Base-by-base conservation (phyloP, 2,329 filamentous ascomycete genomes). In the Myotisia sp. region DNA sequence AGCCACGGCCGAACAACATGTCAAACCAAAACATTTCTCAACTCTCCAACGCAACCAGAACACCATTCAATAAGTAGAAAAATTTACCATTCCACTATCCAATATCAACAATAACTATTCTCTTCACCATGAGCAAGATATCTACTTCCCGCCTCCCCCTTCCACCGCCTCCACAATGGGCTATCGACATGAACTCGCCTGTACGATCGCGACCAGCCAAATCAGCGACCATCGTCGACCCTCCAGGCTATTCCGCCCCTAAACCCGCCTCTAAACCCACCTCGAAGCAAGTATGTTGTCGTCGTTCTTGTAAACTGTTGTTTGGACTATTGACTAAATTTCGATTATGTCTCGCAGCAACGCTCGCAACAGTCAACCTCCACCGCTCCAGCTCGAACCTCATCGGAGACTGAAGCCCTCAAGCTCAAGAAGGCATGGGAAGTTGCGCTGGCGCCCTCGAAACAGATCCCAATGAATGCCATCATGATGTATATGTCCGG, bases 401-500 rank as follows among this genome's bases (percentile, higher is more conserved):
- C 39, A 28, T 20, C 77, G 45, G 86, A 95, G 61, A 94, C 86
- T 70, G 87, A 95, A 56, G 85, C 79, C 14, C 68, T 98, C 43
- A 95, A 95, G 67, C 66, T 98, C 49, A 98, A 98, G 63, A 98
- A 98, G 59, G 90, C 90, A 0, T 98, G 90, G 90, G 90, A 98
- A 60, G 73, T 98, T 28, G 87, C 90, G 26, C 74, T 98, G 30
- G 87, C 79, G 2, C 90, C 90, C 1, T 79, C 90, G 42, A 98
- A 98, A 65, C 77, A 79, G 54, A 68, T 98, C 29, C 90, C 90
- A 38, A 98, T 98, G 90, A 95, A 92, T 37, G 86, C 79, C 43
- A 87, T 98, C 56, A 94, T 94, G 77, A 95, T 95, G 85, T 98
- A 98, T 70, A 98, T 98, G 90, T 92, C 87, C 20, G 90, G 90